Percentiles rank a stretch among this genome's conserved stretches.
Evolutionary conservation across 2,329 filamentous ascomycete genomes (phyloP).

Genomic region (Arthrobotrys pseudoclavata): DNA sequence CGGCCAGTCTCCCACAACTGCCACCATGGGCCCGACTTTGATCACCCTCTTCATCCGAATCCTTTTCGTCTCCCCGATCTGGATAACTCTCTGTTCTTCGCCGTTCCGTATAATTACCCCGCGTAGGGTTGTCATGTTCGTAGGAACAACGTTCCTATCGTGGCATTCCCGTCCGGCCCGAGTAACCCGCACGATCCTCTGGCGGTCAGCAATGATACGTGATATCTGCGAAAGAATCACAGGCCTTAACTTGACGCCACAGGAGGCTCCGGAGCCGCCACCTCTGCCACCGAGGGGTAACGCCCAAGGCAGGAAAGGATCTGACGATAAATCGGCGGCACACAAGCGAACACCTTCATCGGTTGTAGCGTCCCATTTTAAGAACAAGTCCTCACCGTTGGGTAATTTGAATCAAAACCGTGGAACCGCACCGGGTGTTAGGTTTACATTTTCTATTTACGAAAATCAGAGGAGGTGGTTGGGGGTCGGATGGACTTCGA

Average conservation of each 20-base stretch:
- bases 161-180: constrained; percentile 92
- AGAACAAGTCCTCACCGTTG: constrained; percentile 63
- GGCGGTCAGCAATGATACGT: constrained; percentile 85
- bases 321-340: constrained; percentile 68
- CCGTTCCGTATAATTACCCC: constrained; percentile 89
- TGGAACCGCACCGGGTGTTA: constrained; percentile 80
- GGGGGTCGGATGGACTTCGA: constrained; percentile 93
- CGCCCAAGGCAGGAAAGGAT: constrained; percentile 65
- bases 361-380: constrained; percentile 65
- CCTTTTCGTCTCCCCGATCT: constrained; percentile 86
- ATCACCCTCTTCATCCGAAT: constrained; percentile 92
- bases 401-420: constrained; percentile 66
- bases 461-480: constrained; percentile 98
- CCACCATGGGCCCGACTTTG: constrained; percentile 88
- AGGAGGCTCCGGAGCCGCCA: constrained; percentile 62
- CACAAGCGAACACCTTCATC: constrained; percentile 67
- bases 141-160: constrained; percentile 87
- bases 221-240: constrained; percentile 79
- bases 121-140: constrained; percentile 82
- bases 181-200: constrained; percentile 87
- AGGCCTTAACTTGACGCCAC: constrained; percentile 72
- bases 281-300: constrained; percentile 63
- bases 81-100: constrained; percentile 84
- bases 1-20: constrained; percentile 88
- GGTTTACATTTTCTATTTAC: constrained; percentile 95